Evolutionary conservation across 257 asterid genomes (phyloP).

Genomic region (Gentiana macrophylla): DNA sequence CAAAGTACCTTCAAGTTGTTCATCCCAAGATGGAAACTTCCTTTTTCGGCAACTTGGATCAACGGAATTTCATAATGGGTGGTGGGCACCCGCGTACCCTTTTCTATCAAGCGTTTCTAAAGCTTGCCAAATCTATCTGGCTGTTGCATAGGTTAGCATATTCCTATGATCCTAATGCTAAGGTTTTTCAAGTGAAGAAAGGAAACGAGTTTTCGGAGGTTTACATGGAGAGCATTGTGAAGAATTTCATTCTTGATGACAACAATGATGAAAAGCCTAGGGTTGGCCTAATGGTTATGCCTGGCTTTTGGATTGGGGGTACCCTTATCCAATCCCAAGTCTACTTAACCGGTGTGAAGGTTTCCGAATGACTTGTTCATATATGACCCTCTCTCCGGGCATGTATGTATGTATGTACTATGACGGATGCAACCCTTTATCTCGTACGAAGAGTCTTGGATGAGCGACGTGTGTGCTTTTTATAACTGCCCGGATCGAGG

Average conservation of each 20-base stretch:
- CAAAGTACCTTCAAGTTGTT: slow-evolving; percentile 56
- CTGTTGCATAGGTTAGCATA: slow-evolving; percentile 79
- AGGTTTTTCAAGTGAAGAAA: slow-evolving; percentile 74
- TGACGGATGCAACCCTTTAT: too few species aligned
- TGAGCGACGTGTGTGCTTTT: too few species aligned
- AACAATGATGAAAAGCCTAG: slow-evolving; percentile 55
- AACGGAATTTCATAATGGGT: slow-evolving; percentile 47
- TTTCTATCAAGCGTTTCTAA: slow-evolving; percentile 90
- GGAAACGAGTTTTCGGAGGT: slow-evolving; percentile 85
- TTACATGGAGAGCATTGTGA: slow-evolving; percentile 82
- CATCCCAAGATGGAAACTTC: slow-evolving; percentile 96
- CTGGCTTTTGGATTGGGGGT: slow-evolving; percentile 96
- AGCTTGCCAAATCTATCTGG: slow-evolving; percentile 84
- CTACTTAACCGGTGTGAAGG: slow-evolving; percentile 69
- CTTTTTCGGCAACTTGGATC: slow-evolving; percentile 85
- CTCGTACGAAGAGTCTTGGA: too few species aligned
- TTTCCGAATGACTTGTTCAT: slow-evolving; percentile 34
- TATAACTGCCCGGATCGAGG: too few species aligned
- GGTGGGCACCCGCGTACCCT: slow-evolving; percentile 98
- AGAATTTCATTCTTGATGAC: slow-evolving; percentile 48
- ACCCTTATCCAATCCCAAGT: slow-evolving; percentile 80
- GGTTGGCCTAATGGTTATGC: slow-evolving; percentile 92
- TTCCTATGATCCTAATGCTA: slow-evolving; percentile 68
- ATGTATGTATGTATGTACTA: too few species aligned
- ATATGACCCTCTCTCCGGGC: background rate